Base-by-base conservation (phyloP, 208 protist genomes). In the Crithidia expoeki region DNA sequence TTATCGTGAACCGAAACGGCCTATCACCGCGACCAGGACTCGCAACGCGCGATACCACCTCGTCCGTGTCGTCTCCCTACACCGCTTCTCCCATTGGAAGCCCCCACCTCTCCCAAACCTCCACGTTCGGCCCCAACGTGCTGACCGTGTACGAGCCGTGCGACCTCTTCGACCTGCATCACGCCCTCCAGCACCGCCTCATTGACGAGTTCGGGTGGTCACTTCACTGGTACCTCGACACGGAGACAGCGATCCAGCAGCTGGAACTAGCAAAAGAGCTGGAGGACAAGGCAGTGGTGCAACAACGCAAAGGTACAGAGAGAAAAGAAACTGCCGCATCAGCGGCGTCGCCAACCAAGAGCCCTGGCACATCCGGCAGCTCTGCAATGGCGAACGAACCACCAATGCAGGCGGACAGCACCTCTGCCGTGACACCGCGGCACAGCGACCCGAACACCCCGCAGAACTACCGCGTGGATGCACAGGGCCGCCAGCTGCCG, bases 141-240 rank as follows among this genome's bases (percentile, higher is more conserved):
- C 12, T 56, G 34, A 40, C 59, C 16, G 33, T 53, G n/a, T 32
- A 61, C 36, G 59, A 47, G 16, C 59, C 68, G 9, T 74, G 68
- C 33, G 59, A 55, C 38, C 68, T 74, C 40, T 74, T 67, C 23
- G 59, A 67, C 30, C 55, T 74, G 28, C 68, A 74, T 46, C 68
- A 74, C 52, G 59, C 52, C 40, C 36, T 74, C 12, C 59, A 74
- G 38, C 68, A 74, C 42, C 68, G 68, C 17, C 50, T 74, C 30
- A 42, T 68, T 19, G 68, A 67, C 14, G 68, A 66, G 51, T 19
- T 74, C 0, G 68, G 68, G 27, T 74, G 68, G 68, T 60, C 60
- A n/a, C 59, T 74, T 17, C 60, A 74, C 32, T 74, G 68, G 68
- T 74, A 52, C 51, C 58, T 74, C n/a, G 68, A 74, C 50, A 68